Base-by-base conservation (phyloP, 2,329 filamentous ascomycete species). In the Aspergillus latus region DNA sequence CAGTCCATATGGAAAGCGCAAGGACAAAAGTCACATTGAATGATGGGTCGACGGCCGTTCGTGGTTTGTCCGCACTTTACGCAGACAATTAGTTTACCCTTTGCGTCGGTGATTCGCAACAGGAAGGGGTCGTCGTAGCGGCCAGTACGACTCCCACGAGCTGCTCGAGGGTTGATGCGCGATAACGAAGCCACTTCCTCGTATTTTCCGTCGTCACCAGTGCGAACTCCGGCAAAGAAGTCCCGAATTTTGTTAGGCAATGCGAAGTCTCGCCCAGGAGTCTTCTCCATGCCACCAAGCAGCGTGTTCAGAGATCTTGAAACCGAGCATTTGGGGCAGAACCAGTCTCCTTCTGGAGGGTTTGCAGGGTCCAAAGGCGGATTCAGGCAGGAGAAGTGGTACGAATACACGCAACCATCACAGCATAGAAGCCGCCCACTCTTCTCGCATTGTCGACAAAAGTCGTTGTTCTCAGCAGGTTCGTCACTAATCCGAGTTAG, bases 1-100 rank as follows among this genome's bases (percentile, higher is more conserved):
- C 94, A 99, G 73, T 97, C 93, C 50, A 96, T 80, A 76, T 99
- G 94, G 89, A 92, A 99, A 68, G 87, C 83, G 34, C 90, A 82
- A 10, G 84, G 80, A 74, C 93, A 99, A 66, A 83, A 84, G 72
- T 92, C 92, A 78, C 93, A 99, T 45, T 88, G 86, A 63, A 97
- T 88, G 65, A 97, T 92, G 63, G 88, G 84, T 28, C 88, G 85
- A 64, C 82, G 82, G 60, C 77, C 76, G 52, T 83, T 78, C 45
- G 87, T 84, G 29, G 87, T 82, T 66, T 82, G 81, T 62, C 88
- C 83, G 75, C 93, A 97, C 45, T 79, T 78, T 68, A 88, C 85
- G 76, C 93, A 97, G 49, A 95, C 77, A 46, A 95, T 87, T 4
- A 86, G 76, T 54, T 88, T 88, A 60, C 88, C 88, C 62, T 95